Percentiles rank a stretch among this genome's conserved stretches.
These are phyloP conservation scores for Pleurotus eryngii DNA, from an alignment of 768 basidiomycete genomes.

Conservation along the genomic window DNA sequence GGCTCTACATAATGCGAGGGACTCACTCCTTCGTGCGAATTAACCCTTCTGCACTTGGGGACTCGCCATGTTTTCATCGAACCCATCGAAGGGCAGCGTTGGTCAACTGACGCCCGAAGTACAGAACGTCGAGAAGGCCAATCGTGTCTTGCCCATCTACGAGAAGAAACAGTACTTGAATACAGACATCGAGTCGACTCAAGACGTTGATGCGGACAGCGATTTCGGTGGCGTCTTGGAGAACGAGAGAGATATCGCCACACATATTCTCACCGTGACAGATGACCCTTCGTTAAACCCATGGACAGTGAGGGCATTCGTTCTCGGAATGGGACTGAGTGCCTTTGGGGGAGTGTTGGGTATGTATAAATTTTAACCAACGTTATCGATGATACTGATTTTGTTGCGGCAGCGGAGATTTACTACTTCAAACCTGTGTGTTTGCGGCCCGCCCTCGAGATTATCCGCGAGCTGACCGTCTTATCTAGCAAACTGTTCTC, in stretches of 20 bases:
- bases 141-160: conserved; percentile 17
- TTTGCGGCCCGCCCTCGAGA: no score
- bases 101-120: no score
- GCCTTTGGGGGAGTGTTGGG: conserved; percentile 50
- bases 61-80: no score
- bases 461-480: no score
- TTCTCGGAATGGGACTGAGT: conserved; percentile 45
- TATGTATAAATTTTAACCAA: conserved; percentile 13
- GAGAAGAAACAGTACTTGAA: conserved; percentile 30
- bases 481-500: conserved; percentile 42
- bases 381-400: conserved; percentile 6
- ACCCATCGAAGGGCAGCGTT: no score
- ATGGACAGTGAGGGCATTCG: conserved; percentile 44
- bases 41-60: no score
- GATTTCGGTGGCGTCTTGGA: conserved; percentile 34
- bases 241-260: conserved; percentile 44
- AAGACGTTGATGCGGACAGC: conserved; percentile 23
- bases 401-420: conserved; percentile 40
- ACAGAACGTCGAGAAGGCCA: conserved; percentile 9
- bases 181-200: conserved; percentile 31
- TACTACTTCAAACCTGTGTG: conserved; percentile 59
- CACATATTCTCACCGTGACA: conserved; percentile 40
- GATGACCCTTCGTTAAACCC: conserved; percentile 44
- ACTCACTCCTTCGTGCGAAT: no score
- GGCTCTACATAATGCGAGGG: no score